phyloP scores from a whole-genome alignment of 164 flowering plant genomes.

The Liriodendron chinense region DNA sequence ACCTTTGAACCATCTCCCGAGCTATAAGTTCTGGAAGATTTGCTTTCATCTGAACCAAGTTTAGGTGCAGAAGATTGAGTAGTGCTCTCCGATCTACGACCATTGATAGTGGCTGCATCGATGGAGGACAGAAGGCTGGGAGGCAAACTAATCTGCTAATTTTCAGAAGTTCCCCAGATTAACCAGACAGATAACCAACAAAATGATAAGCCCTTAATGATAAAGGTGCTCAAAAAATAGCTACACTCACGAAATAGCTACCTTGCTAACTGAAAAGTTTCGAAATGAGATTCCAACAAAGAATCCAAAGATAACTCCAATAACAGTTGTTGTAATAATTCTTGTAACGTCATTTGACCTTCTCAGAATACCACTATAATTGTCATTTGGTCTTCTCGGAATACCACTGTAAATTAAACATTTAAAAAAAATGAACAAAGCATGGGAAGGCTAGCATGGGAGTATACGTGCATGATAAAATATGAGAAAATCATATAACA shows the following conservation, averaged over 20 bases:
- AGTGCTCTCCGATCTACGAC: conserved; percentile 9
- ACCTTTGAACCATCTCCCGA: conserved; percentile 50
- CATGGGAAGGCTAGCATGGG: not conserved
- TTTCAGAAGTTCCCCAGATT: not conserved
- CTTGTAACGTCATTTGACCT: conserved; percentile 59
- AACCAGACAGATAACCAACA: not conserved
- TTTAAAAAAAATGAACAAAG: not conserved
- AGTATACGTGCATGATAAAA: not conserved
- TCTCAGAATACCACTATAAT: conserved; percentile 49
- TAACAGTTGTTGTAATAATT: conserved; percentile 50
- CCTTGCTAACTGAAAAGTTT: conserved; percentile 59
- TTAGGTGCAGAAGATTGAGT: not conserved
- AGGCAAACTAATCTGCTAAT: conserved; percentile 59
- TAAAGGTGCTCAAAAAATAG: not conserved
- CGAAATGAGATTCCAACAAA: conserved; percentile 76
- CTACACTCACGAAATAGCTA: conserved; percentile 39
- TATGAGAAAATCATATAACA: not conserved
- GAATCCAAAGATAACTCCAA: conserved; percentile 78
- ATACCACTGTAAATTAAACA: conserved; percentile 41
- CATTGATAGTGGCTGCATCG: conserved; percentile 28
- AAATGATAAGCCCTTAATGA: not conserved
- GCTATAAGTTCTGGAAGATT: conserved; percentile 26
- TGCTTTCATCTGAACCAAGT: conserved; percentile 4
- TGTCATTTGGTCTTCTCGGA: conserved; percentile 50
- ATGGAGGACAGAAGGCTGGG: conserved; percentile 51